Conservation (phyloP, 768 basidiomycete species). For the Suillus luteus region DNA sequence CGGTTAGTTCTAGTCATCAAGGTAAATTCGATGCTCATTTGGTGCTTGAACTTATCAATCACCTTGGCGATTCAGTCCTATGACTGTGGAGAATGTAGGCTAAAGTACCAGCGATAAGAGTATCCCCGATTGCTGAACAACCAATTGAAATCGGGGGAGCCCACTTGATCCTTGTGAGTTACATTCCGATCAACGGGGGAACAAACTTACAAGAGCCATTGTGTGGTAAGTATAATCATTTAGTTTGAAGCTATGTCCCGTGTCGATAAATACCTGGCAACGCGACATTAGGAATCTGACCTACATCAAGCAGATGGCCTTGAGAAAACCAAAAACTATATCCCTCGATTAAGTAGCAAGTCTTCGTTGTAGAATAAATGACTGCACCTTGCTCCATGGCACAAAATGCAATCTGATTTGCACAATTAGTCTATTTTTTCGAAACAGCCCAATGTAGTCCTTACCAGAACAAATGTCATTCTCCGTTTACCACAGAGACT, state of each 20-base stretch:
- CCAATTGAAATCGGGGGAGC: slow-evolving; percentile 26
- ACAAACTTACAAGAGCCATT: neutral
- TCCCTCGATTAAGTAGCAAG: neutral
- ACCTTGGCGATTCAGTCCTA: slow-evolving; percentile 19
- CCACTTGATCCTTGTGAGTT: slow-evolving; percentile 21
- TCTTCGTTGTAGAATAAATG: neutral
- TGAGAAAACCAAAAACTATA: slow-evolving; percentile 1
- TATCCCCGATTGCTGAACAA: slow-evolving; percentile 22
- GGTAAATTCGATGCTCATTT: neutral
- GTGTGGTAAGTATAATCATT: neutral
- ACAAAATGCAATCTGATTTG: neutral
- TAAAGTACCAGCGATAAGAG: slow-evolving; percentile 26
- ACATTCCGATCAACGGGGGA: neutral
- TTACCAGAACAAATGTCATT: slow-evolving; percentile 5
- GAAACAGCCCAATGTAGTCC: neutral
- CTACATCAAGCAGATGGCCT: neutral
- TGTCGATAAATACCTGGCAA: neutral
- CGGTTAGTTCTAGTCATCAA: slow-evolving; percentile 16
- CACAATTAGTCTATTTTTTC: neutral
- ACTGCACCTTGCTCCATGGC: neutral
- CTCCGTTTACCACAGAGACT: slow-evolving; percentile 1
- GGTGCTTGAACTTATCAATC: neutral
- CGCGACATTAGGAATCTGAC: neutral
- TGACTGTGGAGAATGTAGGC: slow-evolving; percentile 16
- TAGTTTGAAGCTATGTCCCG: neutral